phyloP scores from a whole-genome alignment of 371 early-diverging fungal genomes.

The Circinella minor region DNA sequence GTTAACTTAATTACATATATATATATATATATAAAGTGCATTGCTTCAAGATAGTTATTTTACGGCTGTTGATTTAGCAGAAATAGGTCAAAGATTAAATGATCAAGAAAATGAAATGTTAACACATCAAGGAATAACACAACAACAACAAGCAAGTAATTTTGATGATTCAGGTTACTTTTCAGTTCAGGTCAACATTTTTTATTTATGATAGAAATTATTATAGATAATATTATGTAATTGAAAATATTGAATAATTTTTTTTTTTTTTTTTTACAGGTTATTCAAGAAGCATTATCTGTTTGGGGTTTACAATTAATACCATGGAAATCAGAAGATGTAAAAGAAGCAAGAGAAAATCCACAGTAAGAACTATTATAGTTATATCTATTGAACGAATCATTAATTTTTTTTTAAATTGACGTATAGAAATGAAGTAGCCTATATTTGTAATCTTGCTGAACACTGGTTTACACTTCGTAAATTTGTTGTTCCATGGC shows the following conservation, averaged over 20 bases:
- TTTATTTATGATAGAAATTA: no score
- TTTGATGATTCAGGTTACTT: slow-evolving; percentile 85
- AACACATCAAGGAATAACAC: slow-evolving; percentile 24
- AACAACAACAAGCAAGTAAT: slow-evolving; percentile 55
- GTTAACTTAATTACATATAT: not conserved
- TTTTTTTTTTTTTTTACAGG: slow-evolving; percentile 51
- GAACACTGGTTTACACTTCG: slow-evolving; percentile 74
- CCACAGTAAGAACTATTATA: slow-evolving; percentile 52
- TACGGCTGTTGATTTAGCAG: slow-evolving; percentile 75
- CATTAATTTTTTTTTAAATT: not conserved
- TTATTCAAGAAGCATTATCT: slow-evolving; percentile 65
- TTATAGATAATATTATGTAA: no score
- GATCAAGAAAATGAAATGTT: slow-evolving; percentile 32
- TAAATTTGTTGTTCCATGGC: slow-evolving; percentile 60
- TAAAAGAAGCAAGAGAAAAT: slow-evolving; percentile 42
- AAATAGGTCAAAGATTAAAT: slow-evolving; percentile 68
- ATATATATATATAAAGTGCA: slow-evolving; percentile 21
- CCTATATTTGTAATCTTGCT: slow-evolving; percentile 67
- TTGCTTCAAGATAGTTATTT: slow-evolving; percentile 66
- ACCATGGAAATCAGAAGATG: slow-evolving; percentile 59
- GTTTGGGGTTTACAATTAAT: slow-evolving; percentile 71
- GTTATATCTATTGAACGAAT: no score
- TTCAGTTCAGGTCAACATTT: slow-evolving; percentile 73
- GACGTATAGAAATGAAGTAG: slow-evolving; percentile 46
- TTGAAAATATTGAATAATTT: no score